Evolutionary conservation across 768 basidiomycete species (phyloP), one percentile per base, ranked within the genome.

Genomic region (Lanmaoa rubissima): DNA sequence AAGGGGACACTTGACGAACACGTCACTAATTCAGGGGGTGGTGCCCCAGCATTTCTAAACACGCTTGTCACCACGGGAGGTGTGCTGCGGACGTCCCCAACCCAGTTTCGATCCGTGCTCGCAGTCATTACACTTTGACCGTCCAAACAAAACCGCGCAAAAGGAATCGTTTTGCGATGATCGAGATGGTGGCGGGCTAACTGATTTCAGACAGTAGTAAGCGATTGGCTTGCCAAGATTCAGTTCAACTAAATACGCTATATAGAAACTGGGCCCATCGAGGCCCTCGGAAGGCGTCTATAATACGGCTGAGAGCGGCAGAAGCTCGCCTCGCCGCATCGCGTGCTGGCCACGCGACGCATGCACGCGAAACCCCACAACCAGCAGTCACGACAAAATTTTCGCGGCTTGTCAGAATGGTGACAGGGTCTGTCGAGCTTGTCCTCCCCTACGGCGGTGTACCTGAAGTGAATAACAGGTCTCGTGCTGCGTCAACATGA

Each of bases 291-390:
- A n/a, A n/a, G 40, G 16, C 2, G 43, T 26, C 14, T 24, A 11
- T 35, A 24, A 11, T 35, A 24, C 35, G 32, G 32, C 32, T 11
- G 32, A 12, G 2, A 8, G 36, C 49, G 49, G 49, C 12, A 48
- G 59, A 61, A 48, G 52, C 35, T 17, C 32, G n/a, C 38, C 40
- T 46, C 39, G 39, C 44, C 34, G 26, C 44, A 31, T 51, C 54
- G 50, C 61, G 61, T 63, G 61, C 38, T 44, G 41, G 17, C 36
- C 60, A 61, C 34, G 36, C 60, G 48, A 54, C 39, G 19, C 40
- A 39, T 47, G 31, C 35, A 7, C 16, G 44, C 35, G 45, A 38
- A 17, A 48, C 44, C 55, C 45, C 55, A 42, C 42, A 60, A 34
- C 46, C 26, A 14, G 21, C 45, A 57, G 16, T 32, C 4, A 14